These are phyloP conservation scores for Starmerella roubikii DNA, from an alignment of 805 yeast genomes.

Conservation along the genomic window DNA sequence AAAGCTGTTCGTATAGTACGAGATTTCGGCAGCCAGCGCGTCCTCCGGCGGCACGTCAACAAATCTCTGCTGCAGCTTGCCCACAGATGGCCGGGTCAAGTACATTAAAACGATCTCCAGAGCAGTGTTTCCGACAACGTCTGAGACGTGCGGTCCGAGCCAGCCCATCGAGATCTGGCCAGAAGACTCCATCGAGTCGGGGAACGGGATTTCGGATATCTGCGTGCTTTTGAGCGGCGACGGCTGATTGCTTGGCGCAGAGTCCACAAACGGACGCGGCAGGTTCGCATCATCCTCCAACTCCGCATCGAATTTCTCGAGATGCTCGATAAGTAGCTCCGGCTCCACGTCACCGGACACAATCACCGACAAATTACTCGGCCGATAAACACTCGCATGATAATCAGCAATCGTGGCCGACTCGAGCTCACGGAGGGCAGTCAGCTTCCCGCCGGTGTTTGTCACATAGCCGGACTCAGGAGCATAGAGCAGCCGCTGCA, in stretches of 20 bases:
- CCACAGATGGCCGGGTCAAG: conserved; percentile 62
- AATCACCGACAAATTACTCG: conserved; percentile 72
- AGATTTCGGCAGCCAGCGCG: conserved; percentile 64
- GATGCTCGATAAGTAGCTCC: conserved; percentile 45
- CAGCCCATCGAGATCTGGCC: conserved; percentile 66
- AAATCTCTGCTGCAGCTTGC: conserved; percentile 54
- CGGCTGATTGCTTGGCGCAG: conserved; percentile 27
- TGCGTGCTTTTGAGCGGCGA: conserved; percentile 31
- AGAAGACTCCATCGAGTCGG: conserved; percentile 75
- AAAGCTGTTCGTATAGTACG: conserved; percentile 62
- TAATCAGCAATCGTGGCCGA: conserved; percentile 63
- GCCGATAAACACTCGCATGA: conserved; percentile 58
- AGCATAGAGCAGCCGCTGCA: conserved; percentile 27
- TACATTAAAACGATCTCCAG: conserved; percentile 58
- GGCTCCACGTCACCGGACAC: conserved; percentile 80
- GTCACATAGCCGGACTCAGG: conserved; percentile 68
- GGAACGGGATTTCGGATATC: conserved; percentile 52
- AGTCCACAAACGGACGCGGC: conserved; percentile 71
- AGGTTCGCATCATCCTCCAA: conserved; percentile 18
- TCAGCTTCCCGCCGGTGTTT: conserved; percentile 86
- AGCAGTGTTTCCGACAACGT: conserved; percentile 47
- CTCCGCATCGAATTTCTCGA: conserved; percentile 47
- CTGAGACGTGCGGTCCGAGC: conserved; percentile 60
- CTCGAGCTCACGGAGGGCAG: conserved; percentile 57
- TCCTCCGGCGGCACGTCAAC: conserved; percentile 55